Conservation (phyloP, 768 basidiomycete genomes). For the Clitopilus hobsonii region DNA sequence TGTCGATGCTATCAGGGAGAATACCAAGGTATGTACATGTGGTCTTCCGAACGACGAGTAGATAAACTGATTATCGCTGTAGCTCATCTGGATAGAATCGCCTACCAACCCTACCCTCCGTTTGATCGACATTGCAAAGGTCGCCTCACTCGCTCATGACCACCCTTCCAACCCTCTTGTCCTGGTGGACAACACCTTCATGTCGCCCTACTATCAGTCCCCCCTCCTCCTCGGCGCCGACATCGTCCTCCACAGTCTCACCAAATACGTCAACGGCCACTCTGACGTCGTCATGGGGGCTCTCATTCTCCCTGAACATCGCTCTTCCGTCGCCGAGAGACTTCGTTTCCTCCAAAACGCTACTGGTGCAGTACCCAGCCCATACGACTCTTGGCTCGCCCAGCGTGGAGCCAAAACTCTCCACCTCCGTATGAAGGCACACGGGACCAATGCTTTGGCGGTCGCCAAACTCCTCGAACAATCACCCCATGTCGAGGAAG, state of each 20-base stretch:
- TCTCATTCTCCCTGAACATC: constrained; percentile 60
- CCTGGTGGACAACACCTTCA: constrained; percentile 92
- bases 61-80: neutral
- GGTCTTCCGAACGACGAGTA: neutral
- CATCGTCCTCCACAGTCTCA: constrained; percentile 77
- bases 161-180: constrained; percentile 70
- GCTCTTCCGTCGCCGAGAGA: constrained; percentile 40
- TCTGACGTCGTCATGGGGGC: constrained; percentile 92
- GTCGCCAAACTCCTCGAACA: constrained; percentile 60
- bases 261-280: constrained; percentile 93
- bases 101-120: constrained; percentile 95
- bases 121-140: constrained; percentile 72
- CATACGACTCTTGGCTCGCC: constrained; percentile 88
- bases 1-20: constrained; percentile 53
- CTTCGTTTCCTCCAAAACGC: constrained; percentile 91
- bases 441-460: constrained; percentile 77
- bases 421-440: constrained; percentile 79
- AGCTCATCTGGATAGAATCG: constrained; percentile 94
- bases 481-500: constrained; percentile 63
- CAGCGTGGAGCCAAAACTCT: constrained; percentile 92
- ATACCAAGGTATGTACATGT: constrained; percentile 66
- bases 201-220: constrained; percentile 87
- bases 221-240: constrained; percentile 85
- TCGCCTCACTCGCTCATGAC: constrained; percentile 59
- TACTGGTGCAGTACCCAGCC: constrained; percentile 76